A percentile compares a stretch with the other conserved stretches of the same genome.
Conservation (phyloP, 352 stramenopile species). For the Phytophthora colocasiae region DNA sequence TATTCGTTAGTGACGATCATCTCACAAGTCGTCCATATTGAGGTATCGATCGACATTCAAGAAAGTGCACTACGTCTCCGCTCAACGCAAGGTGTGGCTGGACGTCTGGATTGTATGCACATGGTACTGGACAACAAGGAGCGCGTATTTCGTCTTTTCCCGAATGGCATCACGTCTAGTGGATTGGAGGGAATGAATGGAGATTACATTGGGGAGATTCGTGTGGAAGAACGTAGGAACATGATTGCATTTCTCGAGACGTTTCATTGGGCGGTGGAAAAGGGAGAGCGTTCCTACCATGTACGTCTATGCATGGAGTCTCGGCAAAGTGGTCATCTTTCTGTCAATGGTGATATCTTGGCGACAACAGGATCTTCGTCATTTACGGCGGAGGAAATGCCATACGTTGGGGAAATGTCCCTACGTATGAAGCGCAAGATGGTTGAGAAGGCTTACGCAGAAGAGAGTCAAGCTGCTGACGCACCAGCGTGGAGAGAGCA, state of each 20-base stretch:
- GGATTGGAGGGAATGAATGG: slow-evolving; percentile 52
- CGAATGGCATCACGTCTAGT: slow-evolving; percentile 58
- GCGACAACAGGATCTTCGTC: slow-evolving; percentile 37
- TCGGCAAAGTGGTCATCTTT: slow-evolving; percentile 46
- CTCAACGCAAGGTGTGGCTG: slow-evolving; percentile 37
- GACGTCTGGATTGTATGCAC: slow-evolving; percentile 43
- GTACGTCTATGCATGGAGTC: slow-evolving; percentile 54
- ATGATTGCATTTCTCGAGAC: slow-evolving; percentile 61
- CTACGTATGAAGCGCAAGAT: slow-evolving; percentile 56
- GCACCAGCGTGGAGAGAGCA: slow-evolving; percentile 36
- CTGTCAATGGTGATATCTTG: slow-evolving; percentile 58
- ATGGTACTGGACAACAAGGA: slow-evolving; percentile 69
- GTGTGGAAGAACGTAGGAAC: slow-evolving; percentile 45
- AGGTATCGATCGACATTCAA: slow-evolving; percentile 51
- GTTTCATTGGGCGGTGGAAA: slow-evolving; percentile 48
- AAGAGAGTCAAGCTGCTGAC: slow-evolving; percentile 15
- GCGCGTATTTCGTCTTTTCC: slow-evolving; percentile 63
- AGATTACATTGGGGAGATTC: slow-evolving; percentile 71
- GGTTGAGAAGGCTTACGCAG: slow-evolving; percentile 31
- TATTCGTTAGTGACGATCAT: slow-evolving; percentile 55
- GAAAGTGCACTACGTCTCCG: slow-evolving; percentile 46
- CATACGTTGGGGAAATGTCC: slow-evolving; percentile 61
- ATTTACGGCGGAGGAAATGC: slow-evolving; percentile 45
- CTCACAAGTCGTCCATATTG: slow-evolving; percentile 51
- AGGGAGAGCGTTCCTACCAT: slow-evolving; percentile 44